A percentile compares a stretch with the other conserved stretches of the same genome.
Evolutionary conservation across 1,139 yeast species (phyloP).

Genomic region (Geotrichum restrictum): DNA sequence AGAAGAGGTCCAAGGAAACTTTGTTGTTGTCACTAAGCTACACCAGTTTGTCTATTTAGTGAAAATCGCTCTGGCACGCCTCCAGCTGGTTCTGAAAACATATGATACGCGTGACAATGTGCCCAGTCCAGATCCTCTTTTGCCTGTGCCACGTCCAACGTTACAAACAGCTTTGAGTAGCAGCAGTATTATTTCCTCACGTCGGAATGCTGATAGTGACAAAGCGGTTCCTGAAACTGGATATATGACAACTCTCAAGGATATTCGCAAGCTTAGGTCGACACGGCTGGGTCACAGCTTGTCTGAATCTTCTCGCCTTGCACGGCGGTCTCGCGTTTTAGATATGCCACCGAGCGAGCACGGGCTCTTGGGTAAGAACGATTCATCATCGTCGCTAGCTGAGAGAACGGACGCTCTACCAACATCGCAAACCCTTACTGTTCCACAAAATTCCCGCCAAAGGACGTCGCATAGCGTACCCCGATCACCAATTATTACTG

Average conservation of each 20-base stretch:
- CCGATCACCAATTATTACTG: conserved; percentile 6
- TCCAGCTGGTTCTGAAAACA: conserved; percentile 62
- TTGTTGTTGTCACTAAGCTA: conserved; percentile 61
- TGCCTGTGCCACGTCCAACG: background rate
- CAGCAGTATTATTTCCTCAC: conserved; percentile 13
- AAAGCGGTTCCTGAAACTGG: conserved; percentile 41
- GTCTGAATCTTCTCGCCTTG: conserved; percentile 54
- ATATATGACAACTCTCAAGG: conserved; percentile 67
- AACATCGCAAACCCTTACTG: background rate
- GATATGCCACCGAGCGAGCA: conserved; percentile 43
- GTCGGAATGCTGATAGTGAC: conserved; percentile 2
- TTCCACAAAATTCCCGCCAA: background rate
- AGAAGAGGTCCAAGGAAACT: conserved; percentile 48
- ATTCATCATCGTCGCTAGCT: conserved; percentile 23
- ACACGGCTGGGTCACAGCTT: conserved; percentile 66
- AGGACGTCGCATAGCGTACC: background rate
- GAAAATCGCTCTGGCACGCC: conserved; percentile 78
- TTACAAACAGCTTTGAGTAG: conserved; percentile 9
- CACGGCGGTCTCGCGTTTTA: conserved; percentile 53
- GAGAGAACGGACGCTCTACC: background rate
- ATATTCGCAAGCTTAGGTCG: conserved; percentile 72
- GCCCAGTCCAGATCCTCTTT: background rate
- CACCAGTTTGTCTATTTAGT: conserved; percentile 71
- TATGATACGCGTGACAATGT: conserved; percentile 35
- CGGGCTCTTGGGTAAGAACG: conserved; percentile 30